Evolutionary conservation across 306 rosid genomes (phyloP), one percentile per base, ranked within the genome.

Genomic region (Fagus crenata): DNA sequence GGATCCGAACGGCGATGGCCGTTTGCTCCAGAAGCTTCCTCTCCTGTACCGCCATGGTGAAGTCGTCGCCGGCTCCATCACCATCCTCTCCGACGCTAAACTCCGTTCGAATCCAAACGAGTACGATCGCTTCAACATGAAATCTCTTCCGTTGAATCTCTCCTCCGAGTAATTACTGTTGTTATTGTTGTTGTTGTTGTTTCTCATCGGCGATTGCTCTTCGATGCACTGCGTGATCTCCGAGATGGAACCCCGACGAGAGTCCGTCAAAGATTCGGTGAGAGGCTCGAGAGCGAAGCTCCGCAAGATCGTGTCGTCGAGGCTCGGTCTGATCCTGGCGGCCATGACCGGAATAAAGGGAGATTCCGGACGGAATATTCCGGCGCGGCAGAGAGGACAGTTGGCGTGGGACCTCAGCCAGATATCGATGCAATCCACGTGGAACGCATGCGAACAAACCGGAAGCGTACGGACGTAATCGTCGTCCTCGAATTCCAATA

Each of bases 391-490:
- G 75, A 94, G 97, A 0, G 98, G 98, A 54, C 98, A 94, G 84
- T 90, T 94, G 6, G 97, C 96, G 86, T 94, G 98, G 0, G 98
- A 94, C 61, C 97, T 80, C 4, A 94, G 92, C 98, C 98, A 94
- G 18, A 89, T 86, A 49, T 94, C 98, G 83, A 94, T 94, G 75
- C 98, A 94, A 7, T 94, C 98, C 0, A 89, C 83, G 72, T 94
- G 98, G 68, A 94, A 94, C 0, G 94, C 90, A 87, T 94, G 98
- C 0, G 91, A 92, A 53, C 98, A 94, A 1, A 88, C 78, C 0
- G 98, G 98, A 0, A 94, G 87, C 37, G 97, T 92, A 0, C 98
- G 85, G 1, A 94, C 93, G 74, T 89, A 92, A 14, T 94, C 98
- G 3, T 89, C 94, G 53, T 89, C 89, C 69, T 92, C 92, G 75